Evolutionary conservation across 1,284 basidiomycete genomes (phyloP).

Genomic region (Violaceomyces palustris): DNA sequence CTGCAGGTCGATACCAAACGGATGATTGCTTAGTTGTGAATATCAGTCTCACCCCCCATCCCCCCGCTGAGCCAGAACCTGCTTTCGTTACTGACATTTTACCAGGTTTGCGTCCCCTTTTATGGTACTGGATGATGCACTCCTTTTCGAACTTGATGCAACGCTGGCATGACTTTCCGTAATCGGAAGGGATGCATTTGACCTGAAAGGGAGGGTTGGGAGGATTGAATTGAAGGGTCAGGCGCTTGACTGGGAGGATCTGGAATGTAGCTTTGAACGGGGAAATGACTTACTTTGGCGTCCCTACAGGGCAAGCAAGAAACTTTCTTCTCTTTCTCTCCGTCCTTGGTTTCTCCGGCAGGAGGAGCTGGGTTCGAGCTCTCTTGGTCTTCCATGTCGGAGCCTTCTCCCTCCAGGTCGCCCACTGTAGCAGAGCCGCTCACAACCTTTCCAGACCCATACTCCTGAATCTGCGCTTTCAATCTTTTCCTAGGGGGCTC

Average conservation of each 20-base stretch:
- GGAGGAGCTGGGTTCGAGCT: too few species aligned
- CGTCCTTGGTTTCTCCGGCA: too few species aligned
- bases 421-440: too few species aligned
- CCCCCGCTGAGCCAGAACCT: too few species aligned
- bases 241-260: constrained; percentile 2
- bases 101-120: constrained; percentile 20
- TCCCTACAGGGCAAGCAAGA: constrained; percentile 19
- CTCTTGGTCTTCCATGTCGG: too few species aligned
- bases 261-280: neutral
- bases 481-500: too few species aligned
- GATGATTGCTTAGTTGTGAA: neutral
- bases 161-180: constrained; percentile 1
- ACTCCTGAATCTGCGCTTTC: too few species aligned
- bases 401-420: too few species aligned
- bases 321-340: constrained; percentile 7
- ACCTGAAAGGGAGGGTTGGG: constrained; percentile 4
- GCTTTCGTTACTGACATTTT: constrained; percentile 9
- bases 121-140: constrained; percentile 15
- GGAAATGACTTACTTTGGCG: constrained; percentile 1
- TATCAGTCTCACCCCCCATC: too few species aligned
- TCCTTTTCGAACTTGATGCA: constrained; percentile 11
- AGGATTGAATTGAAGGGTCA: neutral
- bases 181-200: constrained; percentile 9
- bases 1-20: neutral
- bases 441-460: too few species aligned